Evolutionary conservation across 2,329 filamentous ascomycete genomes (phyloP).

Genomic region (Venturia carpophila): DNA sequence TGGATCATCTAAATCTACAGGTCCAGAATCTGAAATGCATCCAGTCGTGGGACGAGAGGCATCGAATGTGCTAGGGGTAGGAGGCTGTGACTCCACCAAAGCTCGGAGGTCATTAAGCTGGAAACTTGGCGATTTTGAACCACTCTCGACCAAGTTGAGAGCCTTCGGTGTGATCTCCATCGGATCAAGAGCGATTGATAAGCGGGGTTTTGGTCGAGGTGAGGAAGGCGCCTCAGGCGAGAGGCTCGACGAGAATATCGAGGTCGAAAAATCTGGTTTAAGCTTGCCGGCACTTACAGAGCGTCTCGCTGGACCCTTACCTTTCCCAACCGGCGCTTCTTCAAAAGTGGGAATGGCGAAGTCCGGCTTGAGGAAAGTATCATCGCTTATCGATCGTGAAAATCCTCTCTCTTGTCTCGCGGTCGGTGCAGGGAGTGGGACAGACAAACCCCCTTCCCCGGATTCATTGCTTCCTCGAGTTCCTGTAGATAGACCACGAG

Average conservation of each 20-base stretch:
- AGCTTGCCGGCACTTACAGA: constrained; percentile 5
- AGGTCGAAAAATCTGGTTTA: constrained; percentile 10
- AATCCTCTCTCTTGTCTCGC: neutral
- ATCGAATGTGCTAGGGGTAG: constrained; percentile 8
- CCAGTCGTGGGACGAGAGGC: constrained; percentile 7
- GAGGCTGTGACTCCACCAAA: constrained; percentile 1
- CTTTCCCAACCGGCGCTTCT: neutral
- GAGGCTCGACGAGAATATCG: neutral
- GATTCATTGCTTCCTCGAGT: neutral
- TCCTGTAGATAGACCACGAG: constrained; percentile 4
- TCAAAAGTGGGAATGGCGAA: neutral
- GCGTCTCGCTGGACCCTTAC: neutral
- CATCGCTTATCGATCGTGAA: constrained; percentile 11
- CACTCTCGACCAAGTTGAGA: neutral
- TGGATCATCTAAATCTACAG: constrained; percentile 10
- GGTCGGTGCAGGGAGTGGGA: neutral
- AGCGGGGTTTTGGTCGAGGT: neutral
- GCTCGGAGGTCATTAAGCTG: constrained; percentile 4
- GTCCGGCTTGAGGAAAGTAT: constrained; percentile 10
- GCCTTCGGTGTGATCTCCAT: constrained; percentile 5
- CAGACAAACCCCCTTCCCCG: neutral
- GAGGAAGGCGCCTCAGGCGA: neutral
- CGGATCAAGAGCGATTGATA: neutral
- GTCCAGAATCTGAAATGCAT: neutral
- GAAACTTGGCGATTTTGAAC: constrained; percentile 8